These are phyloP conservation scores for Mycosphaerella sp. DNA, from an alignment of 2,329 filamentous ascomycete species.

Conservation along the genomic window DNA sequence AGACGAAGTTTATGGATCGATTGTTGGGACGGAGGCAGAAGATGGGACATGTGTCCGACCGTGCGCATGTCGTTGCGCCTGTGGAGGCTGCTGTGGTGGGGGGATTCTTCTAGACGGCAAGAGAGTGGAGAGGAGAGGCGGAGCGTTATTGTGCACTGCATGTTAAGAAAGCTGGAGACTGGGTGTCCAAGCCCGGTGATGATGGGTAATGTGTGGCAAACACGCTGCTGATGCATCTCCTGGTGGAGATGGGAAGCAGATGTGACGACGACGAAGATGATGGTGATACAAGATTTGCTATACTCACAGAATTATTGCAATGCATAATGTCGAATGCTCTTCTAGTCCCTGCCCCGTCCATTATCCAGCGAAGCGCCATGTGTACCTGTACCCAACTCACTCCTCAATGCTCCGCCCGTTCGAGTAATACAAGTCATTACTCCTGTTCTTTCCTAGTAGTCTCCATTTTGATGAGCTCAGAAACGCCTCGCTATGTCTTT, in stretches of 20 bases:
- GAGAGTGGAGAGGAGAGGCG: not conserved
- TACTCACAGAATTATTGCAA: constrained; percentile 5
- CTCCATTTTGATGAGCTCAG: too few relatives aligned
- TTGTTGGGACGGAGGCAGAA: constrained; percentile 29
- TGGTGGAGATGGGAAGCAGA: not conserved
- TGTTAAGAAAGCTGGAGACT: not conserved
- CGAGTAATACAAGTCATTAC: not conserved
- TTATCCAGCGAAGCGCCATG: not conserved
- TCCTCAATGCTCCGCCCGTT: too few relatives aligned
- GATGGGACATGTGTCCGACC: not conserved
- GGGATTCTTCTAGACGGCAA: not conserved
- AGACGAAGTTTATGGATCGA: constrained; percentile 32
- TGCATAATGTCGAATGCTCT: constrained; percentile 4
- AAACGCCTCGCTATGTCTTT: constrained; percentile 21
- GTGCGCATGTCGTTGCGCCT: not conserved
- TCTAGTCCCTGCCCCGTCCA: not conserved
- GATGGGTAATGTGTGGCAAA: not conserved
- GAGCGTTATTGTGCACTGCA: not conserved
- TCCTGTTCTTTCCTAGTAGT: not conserved
- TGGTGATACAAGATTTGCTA: constrained; percentile 4
- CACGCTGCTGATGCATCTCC: not conserved
- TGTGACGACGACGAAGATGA: not conserved
- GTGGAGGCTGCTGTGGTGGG: not conserved
- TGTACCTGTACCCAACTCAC: not conserved
- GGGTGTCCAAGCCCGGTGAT: not conserved